Conservation (phyloP, 1,139 yeast species). For the Diutina scorzettiae region DNA sequence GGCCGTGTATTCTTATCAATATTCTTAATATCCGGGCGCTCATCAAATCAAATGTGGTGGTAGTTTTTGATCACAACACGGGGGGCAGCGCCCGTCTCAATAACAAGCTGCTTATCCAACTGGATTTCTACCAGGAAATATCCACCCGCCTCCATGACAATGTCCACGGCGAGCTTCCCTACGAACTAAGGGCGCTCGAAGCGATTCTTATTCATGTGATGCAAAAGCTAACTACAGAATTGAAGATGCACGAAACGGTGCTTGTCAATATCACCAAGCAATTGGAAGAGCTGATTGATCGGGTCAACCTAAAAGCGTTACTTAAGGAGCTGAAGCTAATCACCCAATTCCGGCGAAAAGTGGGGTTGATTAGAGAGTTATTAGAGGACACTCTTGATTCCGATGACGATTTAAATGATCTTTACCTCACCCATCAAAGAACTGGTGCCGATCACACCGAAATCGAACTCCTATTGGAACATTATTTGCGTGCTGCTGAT, state of each 20-base stretch:
- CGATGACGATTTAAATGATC: conserved; percentile 30
- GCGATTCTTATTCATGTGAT: conserved; percentile 29
- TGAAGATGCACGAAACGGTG: conserved; percentile 32
- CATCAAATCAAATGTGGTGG: conserved; percentile 28
- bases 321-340: conserved; percentile 33
- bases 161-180: conserved; percentile 20
- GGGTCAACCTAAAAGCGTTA: conserved; percentile 26
- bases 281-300: conserved; percentile 29
- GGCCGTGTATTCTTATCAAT: conserved; percentile 26
- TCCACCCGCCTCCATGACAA: conserved; percentile 8
- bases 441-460: conserved; percentile 28
- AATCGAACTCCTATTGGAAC: conserved; percentile 30
- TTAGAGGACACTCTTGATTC: conserved; percentile 28
- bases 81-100: conserved; percentile 13
- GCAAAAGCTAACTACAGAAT: conserved; percentile 27
- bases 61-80: conserved; percentile 25
- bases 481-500: conserved; percentile 31
- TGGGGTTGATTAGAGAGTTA: conserved; percentile 26
- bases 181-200: conserved; percentile 34
- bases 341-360: conserved; percentile 33
- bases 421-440: conserved; percentile 23
- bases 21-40: conserved; percentile 31
- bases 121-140: conserved; percentile 13
- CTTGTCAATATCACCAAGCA: conserved; percentile 24
- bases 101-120: background rate